Base-by-base conservation (phyloP, 83 land plant species). In the Thuja plicata region DNA sequence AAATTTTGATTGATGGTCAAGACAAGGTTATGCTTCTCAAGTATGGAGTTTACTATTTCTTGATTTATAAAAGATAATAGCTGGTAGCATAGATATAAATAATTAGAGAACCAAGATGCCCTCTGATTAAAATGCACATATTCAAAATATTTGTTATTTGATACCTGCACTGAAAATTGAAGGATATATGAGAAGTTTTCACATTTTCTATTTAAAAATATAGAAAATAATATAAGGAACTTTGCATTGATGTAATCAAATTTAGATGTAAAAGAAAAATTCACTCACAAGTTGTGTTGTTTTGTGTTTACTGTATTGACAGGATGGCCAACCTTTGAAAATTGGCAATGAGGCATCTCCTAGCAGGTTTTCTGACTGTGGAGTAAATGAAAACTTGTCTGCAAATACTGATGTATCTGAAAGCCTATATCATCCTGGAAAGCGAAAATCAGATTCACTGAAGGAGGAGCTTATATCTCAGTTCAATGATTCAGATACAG, bases 321-420 rank as follows among this genome's bases (percentile, higher is more conserved):
- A 93, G 94, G 92, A 88, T 3, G 82, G 86, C 87, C 90, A 91
- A 37, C 74, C 88, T n/a, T 50, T 52, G 73, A 90, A 85, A 84
- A 55, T 84, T 62, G 89, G 85, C 0, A 89, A 88, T 88, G 81
- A 87, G 62, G 62, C 52, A 52, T 84, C 91, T 10, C 35, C 86
- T 32, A 77, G 16, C 32, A 83, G 5, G 34, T 45, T 30, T 60
- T 87, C 84, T 81, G 89, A 90, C 41, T 88, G 77, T 81, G 85
- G 84, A 11, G 4, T 46, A 84, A 87, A n/a, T 78, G 87, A 24
- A 90, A 84, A 88, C 55, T 83, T 71, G 66, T 48, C 66, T 21
- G 52, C 79, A 54, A 55, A 43, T 46, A 88, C 90, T 24, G 34
- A 60, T 60, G 3, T 32, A 35, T 88, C 87, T 9, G 38, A 48